These are phyloP conservation scores for Trichoderma gamsii DNA, from an alignment of 495 filamentous ascomycete species.

Conservation along the genomic window DNA sequence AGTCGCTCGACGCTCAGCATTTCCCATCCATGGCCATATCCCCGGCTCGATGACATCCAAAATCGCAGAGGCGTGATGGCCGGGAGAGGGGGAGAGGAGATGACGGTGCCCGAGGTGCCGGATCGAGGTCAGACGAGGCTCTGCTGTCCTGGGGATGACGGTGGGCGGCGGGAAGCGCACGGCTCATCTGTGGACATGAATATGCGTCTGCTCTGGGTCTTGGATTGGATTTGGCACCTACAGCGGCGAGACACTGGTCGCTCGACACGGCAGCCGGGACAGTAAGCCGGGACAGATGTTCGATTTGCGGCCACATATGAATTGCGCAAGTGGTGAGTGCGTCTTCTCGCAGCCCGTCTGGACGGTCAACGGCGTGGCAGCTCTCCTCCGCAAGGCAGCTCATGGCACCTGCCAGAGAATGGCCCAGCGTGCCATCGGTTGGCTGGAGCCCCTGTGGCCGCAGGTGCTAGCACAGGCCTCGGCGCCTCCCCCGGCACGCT, in stretches of 20 bases:
- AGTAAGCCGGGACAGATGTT: background rate
- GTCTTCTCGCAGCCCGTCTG: background rate
- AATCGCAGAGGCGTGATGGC: background rate
- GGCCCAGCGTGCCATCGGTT: constrained; percentile 6
- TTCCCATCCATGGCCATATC: background rate
- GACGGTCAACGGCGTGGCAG: background rate
- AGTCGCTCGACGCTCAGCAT: constrained; percentile 10
- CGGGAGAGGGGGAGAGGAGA: background rate
- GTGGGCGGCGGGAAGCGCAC: background rate
- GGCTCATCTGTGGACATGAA: background rate
- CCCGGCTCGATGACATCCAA: constrained; percentile 1
- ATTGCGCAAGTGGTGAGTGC: background rate
- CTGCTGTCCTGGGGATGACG: background rate
- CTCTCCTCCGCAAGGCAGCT: background rate
- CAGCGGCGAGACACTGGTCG: background rate
- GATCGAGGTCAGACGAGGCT: constrained; percentile 7
- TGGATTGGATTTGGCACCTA: background rate
- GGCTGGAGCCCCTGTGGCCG: background rate
- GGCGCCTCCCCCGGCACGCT: background rate
- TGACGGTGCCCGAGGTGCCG: background rate
- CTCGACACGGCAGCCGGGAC: background rate
- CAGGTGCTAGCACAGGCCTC: background rate
- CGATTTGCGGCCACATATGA: background rate
- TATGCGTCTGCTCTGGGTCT: background rate
- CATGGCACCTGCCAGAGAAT: background rate